Base-by-base conservation (phyloP, 73 alveolate genomes). In the Durusdinium trenchii region DNA sequence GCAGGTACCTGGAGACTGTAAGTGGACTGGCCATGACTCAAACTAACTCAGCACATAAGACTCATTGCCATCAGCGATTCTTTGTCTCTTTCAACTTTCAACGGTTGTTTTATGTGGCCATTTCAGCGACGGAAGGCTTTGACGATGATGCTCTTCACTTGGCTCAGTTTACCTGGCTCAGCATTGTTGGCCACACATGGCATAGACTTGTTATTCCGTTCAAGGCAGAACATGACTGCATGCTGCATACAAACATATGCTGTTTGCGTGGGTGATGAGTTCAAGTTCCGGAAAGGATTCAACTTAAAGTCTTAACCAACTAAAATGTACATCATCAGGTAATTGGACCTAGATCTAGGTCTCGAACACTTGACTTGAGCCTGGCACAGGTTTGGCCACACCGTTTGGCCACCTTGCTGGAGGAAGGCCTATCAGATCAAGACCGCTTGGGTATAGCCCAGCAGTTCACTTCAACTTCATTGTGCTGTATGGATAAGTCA, bases 181-280 rank as follows among this genome's bases (percentile, higher is more conserved):
- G 75, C 75, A 35, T 83, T 26, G 61, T 83, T 42, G 71, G 60
- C 9, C 93, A 83, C 75, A 83, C 93, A 0, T 83, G 93, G 93
- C 75, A 50, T 35, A 14, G 93, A 2, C 75, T 83, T 45, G 69
- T 46, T 4, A 0, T 83, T 0, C 93, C 76, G 4, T 83, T 83
- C 42, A 26, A 83, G 93, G 93, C 85, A 6, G 51, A 51, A 51
- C 85, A 57, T 4, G 51, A 6, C 51, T 7, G 16, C 23, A 35
- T 73, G 7, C 48, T 51, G 51, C 78, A 23, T 64, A 40, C 38
- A 4, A 64, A 16, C 30, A 36, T 73, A 57, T n/a, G n/a, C 12
- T 64, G 35, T 64, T 12, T n/a, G 12, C 35, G n/a, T 64, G 20
- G 78, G 5, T 7, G 26, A n/a, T 32, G 51, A 23, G 3, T 16